A percentile compares a stretch with the other conserved stretches of the same genome.
Conservation (phyloP, 106 monocot species). For the Acorus gramineus region DNA sequence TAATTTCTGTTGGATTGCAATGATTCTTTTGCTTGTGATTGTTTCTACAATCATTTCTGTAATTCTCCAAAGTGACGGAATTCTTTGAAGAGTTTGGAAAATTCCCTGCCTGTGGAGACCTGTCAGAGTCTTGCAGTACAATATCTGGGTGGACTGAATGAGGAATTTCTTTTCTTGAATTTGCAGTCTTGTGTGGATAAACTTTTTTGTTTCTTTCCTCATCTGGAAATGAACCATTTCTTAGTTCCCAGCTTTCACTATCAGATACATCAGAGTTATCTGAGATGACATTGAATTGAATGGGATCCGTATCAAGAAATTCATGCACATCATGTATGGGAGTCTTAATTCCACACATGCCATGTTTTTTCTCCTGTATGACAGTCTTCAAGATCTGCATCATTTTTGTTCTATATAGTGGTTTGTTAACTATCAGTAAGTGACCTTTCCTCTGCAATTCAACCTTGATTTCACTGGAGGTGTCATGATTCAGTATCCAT, state of each 20-base stretch:
- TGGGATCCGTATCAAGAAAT: constrained; percentile 32
- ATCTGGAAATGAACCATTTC: not conserved
- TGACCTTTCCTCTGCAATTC: constrained; percentile 26
- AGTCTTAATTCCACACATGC: constrained; percentile 1
- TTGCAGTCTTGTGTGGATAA: not conserved
- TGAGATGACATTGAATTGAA: constrained; percentile 33
- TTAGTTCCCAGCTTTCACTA: constrained; percentile 6
- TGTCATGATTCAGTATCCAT: constrained; percentile 40
- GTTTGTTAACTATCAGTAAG: constrained; percentile 35
- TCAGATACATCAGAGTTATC: constrained; percentile 22
- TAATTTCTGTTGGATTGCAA: not conserved
- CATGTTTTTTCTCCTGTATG: constrained; percentile 1
- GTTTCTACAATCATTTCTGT: not conserved
- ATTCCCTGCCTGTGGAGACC: constrained; percentile 1
- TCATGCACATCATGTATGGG: constrained; percentile 15
- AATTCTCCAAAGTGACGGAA: not conserved
- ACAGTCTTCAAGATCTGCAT: constrained; percentile 27
- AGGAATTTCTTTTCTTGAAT: constrained; percentile 11
- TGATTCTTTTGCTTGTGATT: too few species aligned
- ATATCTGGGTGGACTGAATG: not conserved
- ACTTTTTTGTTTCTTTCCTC: constrained; percentile 4
- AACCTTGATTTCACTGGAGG: constrained; percentile 30
- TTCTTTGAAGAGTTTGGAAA: not conserved
- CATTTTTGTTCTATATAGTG: constrained; percentile 45
- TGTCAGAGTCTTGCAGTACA: constrained; percentile 3